Base-by-base conservation (phyloP, 179 eudicot species). In the Gypsophila paniculata region DNA sequence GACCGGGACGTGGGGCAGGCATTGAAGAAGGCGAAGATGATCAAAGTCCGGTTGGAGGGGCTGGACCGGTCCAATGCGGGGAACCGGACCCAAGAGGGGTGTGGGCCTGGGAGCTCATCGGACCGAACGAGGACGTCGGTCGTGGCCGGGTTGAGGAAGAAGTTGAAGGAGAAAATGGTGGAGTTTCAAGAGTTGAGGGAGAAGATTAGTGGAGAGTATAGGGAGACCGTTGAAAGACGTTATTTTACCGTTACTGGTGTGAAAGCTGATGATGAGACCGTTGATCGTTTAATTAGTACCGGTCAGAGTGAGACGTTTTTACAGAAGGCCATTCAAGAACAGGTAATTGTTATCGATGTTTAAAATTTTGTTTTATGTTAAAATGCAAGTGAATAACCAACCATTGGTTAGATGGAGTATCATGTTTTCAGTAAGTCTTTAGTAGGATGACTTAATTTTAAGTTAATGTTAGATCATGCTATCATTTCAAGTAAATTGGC, bases 221-320 rank as follows among this genome's bases (percentile, higher is more conserved):
- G 39, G 46, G 84, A 81, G 72, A 81, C 84, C 0, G 68, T 81
- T 52, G 42, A 61, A 61, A 70, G 84, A 22, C 52, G 84, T 69
- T 81, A 70, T 77, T 81, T 77, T 74, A 81, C 84, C 2, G 78
- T 81, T 19, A 81, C 84, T 0, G 84, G 84, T 15, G 84, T 77
- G 8, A 77, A 81, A 54, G 73, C 84, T 52, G 78, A 81, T 74
- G 84, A 81, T 9, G 65, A 66, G 10, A 74, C 70, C 2, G 71
- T 81, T 51, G 84, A 81, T 69, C 53, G 57, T 64, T 77, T 81
- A 67, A 81, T 81, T 58, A 74, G 75, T 55, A 81, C 72, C 3
- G 81, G 83, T 25, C 78, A 80, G 19, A 80, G 83, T 58, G 83
- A 80, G 15, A 69, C 53, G 8, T 80, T 80, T 62, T 54, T 80